A percentile compares a stretch with the other conserved stretches of the same genome.
phyloP scores from a whole-genome alignment of 78 protist genomes.

The Ministeria vibrans region DNA sequence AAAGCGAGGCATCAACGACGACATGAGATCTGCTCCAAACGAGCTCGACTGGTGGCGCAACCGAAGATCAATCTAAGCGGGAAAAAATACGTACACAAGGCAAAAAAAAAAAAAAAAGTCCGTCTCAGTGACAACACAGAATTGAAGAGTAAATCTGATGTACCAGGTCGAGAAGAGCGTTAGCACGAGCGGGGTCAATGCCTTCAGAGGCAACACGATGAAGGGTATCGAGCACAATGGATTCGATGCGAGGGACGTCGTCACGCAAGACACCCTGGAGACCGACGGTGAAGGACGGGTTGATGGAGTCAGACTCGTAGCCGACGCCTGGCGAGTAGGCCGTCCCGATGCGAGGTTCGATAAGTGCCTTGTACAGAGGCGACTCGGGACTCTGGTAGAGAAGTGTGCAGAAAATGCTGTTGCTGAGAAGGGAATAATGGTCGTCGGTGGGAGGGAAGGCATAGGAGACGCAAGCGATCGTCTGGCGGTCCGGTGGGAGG shows the following conservation, averaged over 20 bases:
- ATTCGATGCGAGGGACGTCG: neutral
- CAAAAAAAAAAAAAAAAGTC: no score
- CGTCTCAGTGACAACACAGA: no score
- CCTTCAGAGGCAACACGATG: neutral
- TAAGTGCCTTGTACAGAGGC: conserved; percentile 30
- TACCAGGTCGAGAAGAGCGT: no score
- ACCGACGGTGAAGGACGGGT: conserved; percentile 16
- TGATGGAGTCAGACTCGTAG: neutral
- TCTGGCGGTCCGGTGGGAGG: neutral
- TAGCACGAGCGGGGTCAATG: neutral
- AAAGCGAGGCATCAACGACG: no score
- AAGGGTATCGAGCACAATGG: neutral
- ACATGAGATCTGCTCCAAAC: no score
- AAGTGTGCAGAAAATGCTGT: neutral
- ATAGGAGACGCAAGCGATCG: neutral
- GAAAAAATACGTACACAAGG: no score
- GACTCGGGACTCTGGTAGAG: conserved; percentile 1
- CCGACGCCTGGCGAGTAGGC: conserved; percentile 29
- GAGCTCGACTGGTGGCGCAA: no score
- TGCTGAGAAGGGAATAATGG: neutral
- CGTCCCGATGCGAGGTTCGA: conserved; percentile 28
- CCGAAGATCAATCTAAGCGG: no score
- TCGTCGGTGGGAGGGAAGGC: neutral
- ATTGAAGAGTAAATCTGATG: no score
- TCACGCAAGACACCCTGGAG: conserved; percentile 25